These are phyloP conservation scores for Ephemerocybe angulata DNA, from an alignment of 768 basidiomycete species.

Conservation along the genomic window DNA sequence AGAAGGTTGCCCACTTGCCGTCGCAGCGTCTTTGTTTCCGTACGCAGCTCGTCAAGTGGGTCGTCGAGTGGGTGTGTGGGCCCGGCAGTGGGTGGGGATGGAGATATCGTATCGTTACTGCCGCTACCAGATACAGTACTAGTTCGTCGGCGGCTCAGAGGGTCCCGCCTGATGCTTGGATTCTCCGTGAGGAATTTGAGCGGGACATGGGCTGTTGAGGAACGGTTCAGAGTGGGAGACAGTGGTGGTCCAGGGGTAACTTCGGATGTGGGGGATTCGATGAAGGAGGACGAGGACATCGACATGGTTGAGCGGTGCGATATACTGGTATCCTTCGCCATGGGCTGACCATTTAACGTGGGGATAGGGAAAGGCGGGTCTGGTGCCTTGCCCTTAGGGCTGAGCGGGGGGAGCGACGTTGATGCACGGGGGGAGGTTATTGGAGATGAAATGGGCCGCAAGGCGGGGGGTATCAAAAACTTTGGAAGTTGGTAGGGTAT, in stretches of 20 bases:
- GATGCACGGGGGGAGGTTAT: neutral
- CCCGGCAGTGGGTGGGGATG: too few relatives aligned
- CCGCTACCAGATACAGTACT: too few relatives aligned
- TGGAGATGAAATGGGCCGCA: slow-evolving; percentile 5
- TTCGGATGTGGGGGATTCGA: neutral
- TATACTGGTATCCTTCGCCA: too few relatives aligned
- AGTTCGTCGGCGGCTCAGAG: neutral
- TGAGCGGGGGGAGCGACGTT: neutral
- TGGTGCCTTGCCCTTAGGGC: slow-evolving; percentile 1
- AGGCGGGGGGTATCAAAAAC: slow-evolving; percentile 29
- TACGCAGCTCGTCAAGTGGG: slow-evolving; percentile 23
- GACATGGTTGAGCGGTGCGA: neutral
- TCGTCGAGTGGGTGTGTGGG: too few relatives aligned
- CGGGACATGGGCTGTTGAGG: neutral
- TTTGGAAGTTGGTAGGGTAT: slow-evolving; percentile 31
- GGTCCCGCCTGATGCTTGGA: neutral
- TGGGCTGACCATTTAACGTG: too few relatives aligned
- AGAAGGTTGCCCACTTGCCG: slow-evolving; percentile 26
- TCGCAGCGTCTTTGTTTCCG: slow-evolving; percentile 25
- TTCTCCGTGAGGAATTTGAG: neutral
- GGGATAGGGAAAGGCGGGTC: neutral
- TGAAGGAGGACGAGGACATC: neutral
- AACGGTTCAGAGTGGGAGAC: neutral
- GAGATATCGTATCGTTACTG: too few relatives aligned
- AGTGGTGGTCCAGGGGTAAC: neutral